These are phyloP conservation scores for Penicillium mononematosum DNA, from an alignment of 495 filamentous ascomycete genomes.

Conservation along the genomic window DNA sequence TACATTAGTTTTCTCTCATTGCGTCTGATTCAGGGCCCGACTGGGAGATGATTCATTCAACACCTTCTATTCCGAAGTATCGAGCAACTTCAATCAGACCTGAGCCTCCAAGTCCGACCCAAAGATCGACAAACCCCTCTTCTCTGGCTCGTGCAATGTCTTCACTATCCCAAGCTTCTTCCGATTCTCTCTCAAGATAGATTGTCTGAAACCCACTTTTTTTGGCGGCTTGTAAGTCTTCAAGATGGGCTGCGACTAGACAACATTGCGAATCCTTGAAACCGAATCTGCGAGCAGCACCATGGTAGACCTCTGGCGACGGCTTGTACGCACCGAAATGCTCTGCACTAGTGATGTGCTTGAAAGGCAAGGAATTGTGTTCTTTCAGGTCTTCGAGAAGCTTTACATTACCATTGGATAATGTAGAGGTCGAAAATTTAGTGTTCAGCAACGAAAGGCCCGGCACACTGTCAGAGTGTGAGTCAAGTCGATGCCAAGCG, in stretches of 20 bases:
- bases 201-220: slow-evolving; percentile 59
- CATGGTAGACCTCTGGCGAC: slow-evolving; percentile 57
- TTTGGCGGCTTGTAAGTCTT: slow-evolving; percentile 61
- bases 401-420: slow-evolving; percentile 68
- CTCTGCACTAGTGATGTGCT: slow-evolving; percentile 57
- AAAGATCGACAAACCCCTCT: slow-evolving; percentile 24
- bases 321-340: slow-evolving; percentile 71
- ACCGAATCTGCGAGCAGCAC: slow-evolving; percentile 56
- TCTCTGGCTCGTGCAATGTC: slow-evolving; percentile 17
- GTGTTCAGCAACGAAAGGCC: slow-evolving; percentile 42
- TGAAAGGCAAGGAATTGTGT: slow-evolving; percentile 55
- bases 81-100: slow-evolving; percentile 23
- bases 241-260: slow-evolving; percentile 69
- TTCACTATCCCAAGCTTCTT: slow-evolving; percentile 54
- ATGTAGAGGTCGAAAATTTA: slow-evolving; percentile 54
- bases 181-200: slow-evolving; percentile 61
- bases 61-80: slow-evolving; percentile 18
- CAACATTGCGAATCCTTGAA: slow-evolving; percentile 56
- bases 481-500: slow-evolving; percentile 24
- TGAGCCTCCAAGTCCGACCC: slow-evolving; percentile 16
- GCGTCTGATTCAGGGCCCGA: neutral
- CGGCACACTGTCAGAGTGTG: slow-evolving; percentile 18
- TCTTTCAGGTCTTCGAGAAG: slow-evolving; percentile 58
- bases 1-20: too few species aligned
- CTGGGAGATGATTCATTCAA: neutral